Evolutionary conservation across 495 filamentous ascomycete species (phyloP).

Genomic region (Astrothelium macrocarpum): DNA sequence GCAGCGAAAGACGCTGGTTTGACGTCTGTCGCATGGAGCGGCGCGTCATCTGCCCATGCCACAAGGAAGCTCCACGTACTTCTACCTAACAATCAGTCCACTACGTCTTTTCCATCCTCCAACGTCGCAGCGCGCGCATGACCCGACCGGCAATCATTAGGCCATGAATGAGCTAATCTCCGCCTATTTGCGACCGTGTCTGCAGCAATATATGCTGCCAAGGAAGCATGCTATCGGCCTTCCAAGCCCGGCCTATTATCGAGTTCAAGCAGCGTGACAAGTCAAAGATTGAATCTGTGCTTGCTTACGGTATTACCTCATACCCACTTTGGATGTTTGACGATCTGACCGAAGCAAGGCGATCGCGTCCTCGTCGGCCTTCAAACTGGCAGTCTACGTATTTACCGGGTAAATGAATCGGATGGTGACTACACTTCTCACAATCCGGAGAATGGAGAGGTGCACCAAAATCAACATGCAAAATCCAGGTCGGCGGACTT

Average conservation of each 20-base stretch:
- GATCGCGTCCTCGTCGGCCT: conserved; percentile 86
- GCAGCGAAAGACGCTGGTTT: not conserved
- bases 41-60: not conserved
- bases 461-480: conserved; percentile 31
- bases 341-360: conserved; percentile 38
- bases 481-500: conserved; percentile 63
- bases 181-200: not conserved
- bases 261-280: conserved; percentile 93
- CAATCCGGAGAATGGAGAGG: conserved; percentile 21
- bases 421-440: conserved; percentile 20
- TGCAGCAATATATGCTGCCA: not conserved
- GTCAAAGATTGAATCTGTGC: conserved; percentile 86
- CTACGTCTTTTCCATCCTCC: not conserved
- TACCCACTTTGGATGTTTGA: not conserved
- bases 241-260: conserved; percentile 89
- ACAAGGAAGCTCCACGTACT: not conserved
- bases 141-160: not conserved
- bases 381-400: conserved; percentile 76
- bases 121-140: not conserved
- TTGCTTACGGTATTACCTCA: conserved; percentile 62
- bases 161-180: not conserved
- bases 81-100: not conserved
- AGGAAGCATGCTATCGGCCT: conserved; percentile 82
- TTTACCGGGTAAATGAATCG: conserved; percentile 79
- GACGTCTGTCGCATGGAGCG: not conserved